Conservation (phyloP, 352 stramenopile genomes). For the Pythium scleroteichum region DNA sequence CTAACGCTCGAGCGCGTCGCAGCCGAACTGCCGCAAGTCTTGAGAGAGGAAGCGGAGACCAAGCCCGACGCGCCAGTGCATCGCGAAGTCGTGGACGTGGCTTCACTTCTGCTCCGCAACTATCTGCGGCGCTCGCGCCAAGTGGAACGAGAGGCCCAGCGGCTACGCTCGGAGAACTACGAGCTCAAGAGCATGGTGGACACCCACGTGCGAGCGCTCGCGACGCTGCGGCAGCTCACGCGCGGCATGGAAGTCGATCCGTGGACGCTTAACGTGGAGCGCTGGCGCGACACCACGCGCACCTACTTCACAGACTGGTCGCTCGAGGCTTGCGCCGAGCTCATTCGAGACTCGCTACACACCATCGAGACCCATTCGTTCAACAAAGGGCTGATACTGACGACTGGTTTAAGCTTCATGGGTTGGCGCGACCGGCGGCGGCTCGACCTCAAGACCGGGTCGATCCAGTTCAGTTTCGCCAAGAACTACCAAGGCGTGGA, state of each 20-base stretch:
- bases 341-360: neutral
- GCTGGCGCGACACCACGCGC: neutral
- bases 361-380: neutral
- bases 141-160: neutral
- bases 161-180: neutral
- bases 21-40: neutral
- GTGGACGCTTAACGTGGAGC: neutral
- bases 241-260: neutral
- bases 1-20: slow-evolving; percentile 1
- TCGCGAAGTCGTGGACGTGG: too few species aligned
- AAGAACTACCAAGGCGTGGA: slow-evolving; percentile 4
- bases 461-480: slow-evolving; percentile 8
- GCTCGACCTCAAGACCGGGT: neutral
- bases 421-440: neutral
- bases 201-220: neutral
- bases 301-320: neutral
- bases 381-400: neutral
- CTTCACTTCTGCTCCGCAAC: too few species aligned
- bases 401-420: slow-evolving; percentile 1
- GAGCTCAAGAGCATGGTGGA: neutral
- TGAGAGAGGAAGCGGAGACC: neutral
- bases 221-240: neutral
- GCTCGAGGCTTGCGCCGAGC: neutral
- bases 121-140: neutral
- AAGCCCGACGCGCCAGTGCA: too few species aligned